These are phyloP conservation scores for Clavulina sp. DNA, from an alignment of 768 basidiomycete species.

Conservation along the genomic window DNA sequence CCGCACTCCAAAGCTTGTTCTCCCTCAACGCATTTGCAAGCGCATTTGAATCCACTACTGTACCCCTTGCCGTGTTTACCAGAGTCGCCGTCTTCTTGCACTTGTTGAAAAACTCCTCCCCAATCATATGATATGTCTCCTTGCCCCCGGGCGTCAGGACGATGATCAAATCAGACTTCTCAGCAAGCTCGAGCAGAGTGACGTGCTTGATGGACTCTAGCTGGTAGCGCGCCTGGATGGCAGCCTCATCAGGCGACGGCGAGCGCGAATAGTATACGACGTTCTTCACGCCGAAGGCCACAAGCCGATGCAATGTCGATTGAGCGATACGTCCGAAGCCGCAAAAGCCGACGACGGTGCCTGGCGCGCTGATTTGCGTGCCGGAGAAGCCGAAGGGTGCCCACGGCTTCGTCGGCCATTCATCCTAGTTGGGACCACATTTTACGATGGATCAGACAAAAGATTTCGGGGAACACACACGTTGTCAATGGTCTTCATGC, in stretches of 20 bases:
- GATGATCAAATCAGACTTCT: conserved; percentile 68
- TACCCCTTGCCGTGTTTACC: conserved; percentile 73
- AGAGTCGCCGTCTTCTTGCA: conserved; percentile 79
- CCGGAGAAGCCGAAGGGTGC: conserved; percentile 74
- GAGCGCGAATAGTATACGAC: conserved; percentile 42
- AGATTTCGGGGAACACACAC: conserved; percentile 23
- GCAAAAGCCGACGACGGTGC: conserved; percentile 54
- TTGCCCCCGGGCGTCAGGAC: conserved; percentile 31
- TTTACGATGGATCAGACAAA: not conserved
- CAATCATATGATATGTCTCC: conserved; percentile 50
- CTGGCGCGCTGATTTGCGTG: conserved; percentile 41
- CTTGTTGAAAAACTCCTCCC: conserved; percentile 47
- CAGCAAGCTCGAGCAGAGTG: conserved; percentile 47
- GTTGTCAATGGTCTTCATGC: conserved; percentile 44
- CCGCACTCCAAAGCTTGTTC: conserved; percentile 79
- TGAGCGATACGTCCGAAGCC: conserved; percentile 93
- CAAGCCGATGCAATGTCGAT: conserved; percentile 57
- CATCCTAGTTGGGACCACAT: not conserved
- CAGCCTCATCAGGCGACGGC: conserved; percentile 16
- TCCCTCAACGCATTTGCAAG: conserved; percentile 61
- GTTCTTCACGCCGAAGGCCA: conserved; percentile 65
- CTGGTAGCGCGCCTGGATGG: conserved; percentile 1
- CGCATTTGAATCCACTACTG: conserved; percentile 80
- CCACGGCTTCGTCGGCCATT: conserved; percentile 77
- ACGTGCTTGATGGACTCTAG: conserved; percentile 33